Percentiles rank a stretch among this genome's conserved stretches.
Evolutionary conservation across 805 yeast species (phyloP).

Genomic region (Ogataea trehaloabstinens): DNA sequence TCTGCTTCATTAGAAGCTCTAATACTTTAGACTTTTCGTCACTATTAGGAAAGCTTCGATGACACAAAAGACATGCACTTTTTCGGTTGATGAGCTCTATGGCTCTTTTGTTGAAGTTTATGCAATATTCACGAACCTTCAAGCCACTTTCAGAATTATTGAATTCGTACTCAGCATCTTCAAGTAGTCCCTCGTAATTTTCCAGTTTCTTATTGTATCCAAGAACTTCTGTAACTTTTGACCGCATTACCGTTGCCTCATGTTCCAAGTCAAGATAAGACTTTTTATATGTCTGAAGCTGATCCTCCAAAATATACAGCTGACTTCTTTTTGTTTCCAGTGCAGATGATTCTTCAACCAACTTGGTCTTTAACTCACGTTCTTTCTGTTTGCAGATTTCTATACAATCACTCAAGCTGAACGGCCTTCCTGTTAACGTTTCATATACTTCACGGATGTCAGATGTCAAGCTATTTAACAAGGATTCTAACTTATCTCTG

Average conservation of each 20-base stretch:
- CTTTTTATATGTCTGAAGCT: constrained; percentile 7
- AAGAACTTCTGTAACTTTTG: constrained; percentile 23
- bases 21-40: constrained; percentile 22
- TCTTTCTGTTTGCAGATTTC: constrained; percentile 1
- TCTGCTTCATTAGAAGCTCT: constrained; percentile 23
- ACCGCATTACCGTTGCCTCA: constrained; percentile 10
- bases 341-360: not conserved
- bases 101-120: constrained; percentile 69
- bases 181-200: constrained; percentile 48
- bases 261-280: constrained; percentile 10
- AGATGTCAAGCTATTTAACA: constrained; percentile 1
- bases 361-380: not conserved
- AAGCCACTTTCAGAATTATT: constrained; percentile 59
- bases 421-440: constrained; percentile 1
- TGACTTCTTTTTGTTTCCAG: constrained; percentile 5
- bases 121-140: constrained; percentile 67
- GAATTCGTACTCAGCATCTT: constrained; percentile 61
- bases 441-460: constrained; percentile 3
- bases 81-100: constrained; percentile 55
- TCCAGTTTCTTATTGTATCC: constrained; percentile 40
- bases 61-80: constrained; percentile 70
- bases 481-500: constrained; percentile 5
- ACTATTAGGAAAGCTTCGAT: constrained; percentile 54
- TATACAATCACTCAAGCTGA: constrained; percentile 2
- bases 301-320: constrained; percentile 5